These are phyloP conservation scores for Diaporthe sp. DNA, from an alignment of 2,329 filamentous ascomycete species.

Conservation along the genomic window DNA sequence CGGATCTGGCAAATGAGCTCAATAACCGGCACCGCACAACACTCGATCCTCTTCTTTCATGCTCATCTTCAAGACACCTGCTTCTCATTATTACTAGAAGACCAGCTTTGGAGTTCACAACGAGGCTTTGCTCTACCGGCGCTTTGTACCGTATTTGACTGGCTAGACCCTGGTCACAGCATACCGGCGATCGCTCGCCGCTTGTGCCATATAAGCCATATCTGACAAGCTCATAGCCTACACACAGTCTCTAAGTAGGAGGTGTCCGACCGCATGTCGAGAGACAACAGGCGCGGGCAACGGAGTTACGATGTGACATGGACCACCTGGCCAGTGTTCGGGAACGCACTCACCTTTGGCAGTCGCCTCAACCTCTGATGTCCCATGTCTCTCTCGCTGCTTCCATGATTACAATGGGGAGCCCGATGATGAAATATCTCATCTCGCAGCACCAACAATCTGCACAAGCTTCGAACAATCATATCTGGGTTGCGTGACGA, in stretches of 20 bases:
- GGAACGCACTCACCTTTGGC: background rate
- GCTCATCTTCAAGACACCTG: background rate
- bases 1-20: slow-evolving; percentile 24
- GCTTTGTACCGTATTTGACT: slow-evolving; percentile 4
- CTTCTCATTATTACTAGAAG: slow-evolving; percentile 9
- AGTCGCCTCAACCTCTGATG: background rate
- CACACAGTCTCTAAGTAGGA: background rate
- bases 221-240: background rate
- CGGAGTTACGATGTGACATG: background rate
- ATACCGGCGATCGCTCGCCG: background rate
- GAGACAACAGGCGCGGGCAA: background rate
- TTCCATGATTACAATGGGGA: background rate
- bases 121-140: background rate
- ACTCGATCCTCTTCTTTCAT: background rate
- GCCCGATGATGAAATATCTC: background rate
- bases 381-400: background rate
- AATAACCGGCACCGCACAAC: background rate
- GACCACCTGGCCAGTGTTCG: background rate
- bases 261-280: background rate
- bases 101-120: slow-evolving; percentile 6
- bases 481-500: too few species aligned
- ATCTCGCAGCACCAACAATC: background rate
- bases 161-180: background rate
- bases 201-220: background rate
- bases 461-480: too few species aligned